Evolutionary conservation across 257 asterid species (phyloP), one percentile per base, ranked within the genome.

Genomic region (Voacanga thouarsii): DNA sequence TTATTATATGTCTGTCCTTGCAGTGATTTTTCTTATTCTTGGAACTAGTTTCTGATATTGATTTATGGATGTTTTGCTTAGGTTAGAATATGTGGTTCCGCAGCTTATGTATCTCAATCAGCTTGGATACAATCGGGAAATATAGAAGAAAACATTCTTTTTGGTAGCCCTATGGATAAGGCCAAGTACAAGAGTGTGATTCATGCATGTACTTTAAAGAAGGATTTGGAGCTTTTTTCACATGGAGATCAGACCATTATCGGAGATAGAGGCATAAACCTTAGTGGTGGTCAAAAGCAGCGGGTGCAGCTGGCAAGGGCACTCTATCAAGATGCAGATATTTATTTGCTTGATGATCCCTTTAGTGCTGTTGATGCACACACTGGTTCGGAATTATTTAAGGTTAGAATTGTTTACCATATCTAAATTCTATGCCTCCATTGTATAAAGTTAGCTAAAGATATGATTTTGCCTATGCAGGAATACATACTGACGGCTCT

Each of bases 41-140:
- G 14, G 57, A 50, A 56, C 33, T 82, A 70, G 72, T 79, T 57
- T 75, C 75, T 63, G 14, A 78, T 77, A 76, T 53, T 80, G 73
- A 59, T 75, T 61, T 74, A 65, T 83, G 82, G 60, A 71, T 86
- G 79, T 78, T 69, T 74, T 84, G 51, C 81, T 71, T 86, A 95
- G 99, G 99, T 95, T 77, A 89, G 86, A 83, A 82, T 89, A 64
- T 93, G 97, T 60, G 99, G 99, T 67, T 86, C 92, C 67, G 90
- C 95, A 37, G 99, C 99, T 80, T 95, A 95, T 56, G 99, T 95
- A 76, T 83, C 99, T 75, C 99, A 95, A 80, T 91, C 97, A 12
- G 98, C 99, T 80, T 95, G 99, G 99, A 95, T 95, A 80, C 99
- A 95, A 80, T 91, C 99, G 3, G 99, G 99, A 77, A 95, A 89